Percentiles rank a stretch among this genome's conserved stretches.
Evolutionary conservation across 192 early-diverging fungal genomes (phyloP).

Genomic region (Backusella tuberculispora): DNA sequence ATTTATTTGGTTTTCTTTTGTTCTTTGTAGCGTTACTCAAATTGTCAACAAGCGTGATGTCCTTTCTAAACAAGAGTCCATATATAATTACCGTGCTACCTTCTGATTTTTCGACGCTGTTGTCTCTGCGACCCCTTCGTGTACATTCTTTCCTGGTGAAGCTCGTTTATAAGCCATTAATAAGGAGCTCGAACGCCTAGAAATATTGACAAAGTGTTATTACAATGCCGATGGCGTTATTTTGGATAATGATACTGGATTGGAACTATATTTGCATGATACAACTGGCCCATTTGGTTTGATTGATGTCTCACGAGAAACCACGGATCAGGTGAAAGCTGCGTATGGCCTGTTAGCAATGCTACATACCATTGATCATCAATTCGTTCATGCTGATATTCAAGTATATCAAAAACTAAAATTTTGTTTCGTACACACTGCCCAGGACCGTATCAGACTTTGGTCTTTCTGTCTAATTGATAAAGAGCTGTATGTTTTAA

Average conservation of each 20-base stretch:
- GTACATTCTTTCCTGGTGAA: conserved; percentile 3
- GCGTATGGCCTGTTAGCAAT: conserved; percentile 12
- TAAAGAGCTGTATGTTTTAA: neutral
- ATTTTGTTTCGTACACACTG: neutral
- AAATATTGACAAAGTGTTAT: neutral
- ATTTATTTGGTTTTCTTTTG: neutral
- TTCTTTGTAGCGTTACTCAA: neutral
- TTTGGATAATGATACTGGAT: conserved; percentile 1
- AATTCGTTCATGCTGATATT: conserved; percentile 13
- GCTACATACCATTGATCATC: conserved; percentile 10
- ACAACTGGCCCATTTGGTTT: conserved; percentile 10
- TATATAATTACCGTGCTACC: neutral
- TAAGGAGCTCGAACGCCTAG: conserved; percentile 1
- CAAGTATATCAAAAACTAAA: conserved; percentile 11
- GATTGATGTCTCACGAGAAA: conserved; percentile 11
- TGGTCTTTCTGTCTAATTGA: conserved; percentile 15
- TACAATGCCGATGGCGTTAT: neutral
- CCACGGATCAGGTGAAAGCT: neutral
- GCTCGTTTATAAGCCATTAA: neutral
- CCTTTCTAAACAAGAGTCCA: neutral
- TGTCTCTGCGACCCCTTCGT: conserved; percentile 5
- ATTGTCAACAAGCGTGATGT: neutral
- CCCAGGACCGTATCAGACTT: conserved; percentile 1
- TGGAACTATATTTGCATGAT: neutral
- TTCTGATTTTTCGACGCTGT: conserved; percentile 1